Base-by-base conservation (phyloP, 306 rosid species). In the Pterocarpus santalinus region DNA sequence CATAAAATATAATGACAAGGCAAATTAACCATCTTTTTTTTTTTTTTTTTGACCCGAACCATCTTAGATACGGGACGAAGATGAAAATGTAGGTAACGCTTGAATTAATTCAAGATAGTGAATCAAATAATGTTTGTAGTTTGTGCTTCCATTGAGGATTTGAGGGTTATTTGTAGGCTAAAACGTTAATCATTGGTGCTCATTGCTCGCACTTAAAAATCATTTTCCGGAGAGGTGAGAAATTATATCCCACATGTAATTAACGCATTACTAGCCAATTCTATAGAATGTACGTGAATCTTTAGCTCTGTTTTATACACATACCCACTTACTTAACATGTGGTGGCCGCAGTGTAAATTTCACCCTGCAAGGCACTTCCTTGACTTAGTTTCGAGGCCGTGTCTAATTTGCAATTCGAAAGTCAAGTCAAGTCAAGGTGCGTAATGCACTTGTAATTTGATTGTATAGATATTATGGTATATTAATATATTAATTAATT, bases 121-220 rank as follows among this genome's bases (percentile, higher is more conserved):
- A 38, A 73, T 73, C 9, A 41, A 11, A 57, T 39, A 1, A 14
- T 28, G 28, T 57, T 38, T 38, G 36, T 17, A 67, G 3, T 41
- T 36, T 41, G 56, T 56, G 67, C 12, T 56, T 57, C 12, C 5
- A 43, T 74, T 28, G 41, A 28, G 34, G 69, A 22, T 22, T 22
- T 22, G 28, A 22, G 28, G 28, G 33, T 43, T 58, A 41, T 28
- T 74, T 38, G 53, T 58, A 28, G 69, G 44, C 58, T 28, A 4
- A 72, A 41, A 60, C 9, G 28, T 22, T 22, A 60, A 74, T 41
- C 33, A 60, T 74, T 74, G 58, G 35, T 60, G 69, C 44, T 58
- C 3, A 71, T 33, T 71, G 47, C 63, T 70, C 13, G 28, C 68
- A 12, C 69, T 60, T 60, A 3, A 58, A 74, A 41, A 17, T 53